These are phyloP conservation scores for Westerdykella aurantiaca DNA, from an alignment of 2,329 filamentous ascomycete species.

Conservation along the genomic window DNA sequence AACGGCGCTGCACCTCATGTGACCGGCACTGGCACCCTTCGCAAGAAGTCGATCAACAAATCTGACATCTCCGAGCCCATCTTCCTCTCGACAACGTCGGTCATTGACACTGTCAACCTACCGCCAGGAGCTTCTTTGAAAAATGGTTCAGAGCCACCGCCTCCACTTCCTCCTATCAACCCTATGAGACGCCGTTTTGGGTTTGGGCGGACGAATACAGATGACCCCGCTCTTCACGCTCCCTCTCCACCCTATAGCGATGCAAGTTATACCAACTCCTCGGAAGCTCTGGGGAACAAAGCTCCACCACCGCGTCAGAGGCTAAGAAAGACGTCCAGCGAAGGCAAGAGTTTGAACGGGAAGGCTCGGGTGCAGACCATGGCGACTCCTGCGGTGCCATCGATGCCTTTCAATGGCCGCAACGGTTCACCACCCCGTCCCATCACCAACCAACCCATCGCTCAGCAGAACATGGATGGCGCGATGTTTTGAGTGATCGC, in stretches of 20 bases:
- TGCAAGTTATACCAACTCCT: slow-evolving; percentile 39
- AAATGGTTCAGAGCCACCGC: slow-evolving; percentile 45
- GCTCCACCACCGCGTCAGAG: slow-evolving; percentile 32
- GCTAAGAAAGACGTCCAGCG: slow-evolving; percentile 47
- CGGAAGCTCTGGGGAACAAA: slow-evolving; percentile 39
- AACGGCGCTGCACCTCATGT: slow-evolving; percentile 20
- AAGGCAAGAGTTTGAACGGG: slow-evolving; percentile 45
- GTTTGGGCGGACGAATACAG: slow-evolving; percentile 35
- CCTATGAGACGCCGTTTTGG: slow-evolving; percentile 51
- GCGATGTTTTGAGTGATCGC: slow-evolving; percentile 24
- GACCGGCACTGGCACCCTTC: slow-evolving; percentile 27
- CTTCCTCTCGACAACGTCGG: slow-evolving; percentile 51
- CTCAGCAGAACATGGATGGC: slow-evolving; percentile 29
- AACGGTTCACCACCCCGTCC: slow-evolving; percentile 29
- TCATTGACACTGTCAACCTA: slow-evolving; percentile 53
- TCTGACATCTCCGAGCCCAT: slow-evolving; percentile 57
- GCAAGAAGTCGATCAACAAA: slow-evolving; percentile 57
- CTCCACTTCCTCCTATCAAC: slow-evolving; percentile 56
- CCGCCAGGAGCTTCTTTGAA: slow-evolving; percentile 51
- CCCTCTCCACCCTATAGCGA: slow-evolving; percentile 28
- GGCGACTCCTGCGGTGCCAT: slow-evolving; percentile 26
- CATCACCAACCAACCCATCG: slow-evolving; percentile 13
- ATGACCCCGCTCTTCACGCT: slow-evolving; percentile 39
- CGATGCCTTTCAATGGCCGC: slow-evolving; percentile 17
- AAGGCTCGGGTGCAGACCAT: slow-evolving; percentile 30